A percentile compares a stretch with the other conserved stretches of the same genome.
These are phyloP conservation scores for Cystobasidium pallidum DNA, from an alignment of 1,284 basidiomycete species.

Conservation along the genomic window DNA sequence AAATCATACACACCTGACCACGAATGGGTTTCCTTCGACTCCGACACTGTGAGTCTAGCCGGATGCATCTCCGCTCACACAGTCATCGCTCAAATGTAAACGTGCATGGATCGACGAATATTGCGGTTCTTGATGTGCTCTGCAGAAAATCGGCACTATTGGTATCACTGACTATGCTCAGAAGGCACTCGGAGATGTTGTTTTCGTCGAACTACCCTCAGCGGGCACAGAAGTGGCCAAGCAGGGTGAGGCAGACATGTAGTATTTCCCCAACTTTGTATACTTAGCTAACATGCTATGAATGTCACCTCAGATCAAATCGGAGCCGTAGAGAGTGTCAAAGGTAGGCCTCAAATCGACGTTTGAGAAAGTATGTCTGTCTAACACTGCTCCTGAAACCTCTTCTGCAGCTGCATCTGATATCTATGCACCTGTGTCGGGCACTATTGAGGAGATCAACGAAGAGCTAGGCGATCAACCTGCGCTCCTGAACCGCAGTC, in stretches of 20 bases:
- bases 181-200: slow-evolving; percentile 89
- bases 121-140: background rate
- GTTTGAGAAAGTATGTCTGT: slow-evolving; percentile 1
- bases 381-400: background rate
- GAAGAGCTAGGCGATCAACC: slow-evolving; percentile 70
- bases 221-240: slow-evolving; percentile 70
- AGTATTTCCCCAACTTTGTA: background rate
- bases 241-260: slow-evolving; percentile 67
- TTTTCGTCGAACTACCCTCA: slow-evolving; percentile 89
- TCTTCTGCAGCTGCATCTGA: slow-evolving; percentile 54
- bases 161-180: slow-evolving; percentile 95
- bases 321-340: slow-evolving; percentile 96
- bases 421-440: slow-evolving; percentile 86
- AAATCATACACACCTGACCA: slow-evolving; percentile 78
- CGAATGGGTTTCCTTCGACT: slow-evolving; percentile 83
- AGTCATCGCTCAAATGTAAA: background rate
- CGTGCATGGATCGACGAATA: no score
- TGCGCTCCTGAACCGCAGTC: slow-evolving; percentile 83
- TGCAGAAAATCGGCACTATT: slow-evolving; percentile 71
- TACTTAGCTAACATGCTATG: background rate
- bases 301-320: slow-evolving; percentile 70
- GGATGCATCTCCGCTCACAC: background rate
- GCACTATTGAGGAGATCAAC: slow-evolving; percentile 80
- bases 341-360: slow-evolving; percentile 60
- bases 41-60: slow-evolving; percentile 62